A percentile compares a stretch with the other conserved stretches of the same genome.
Evolutionary conservation across 768 basidiomycete species (phyloP).

Genomic region (Tylopilus rubrobrunneus): DNA sequence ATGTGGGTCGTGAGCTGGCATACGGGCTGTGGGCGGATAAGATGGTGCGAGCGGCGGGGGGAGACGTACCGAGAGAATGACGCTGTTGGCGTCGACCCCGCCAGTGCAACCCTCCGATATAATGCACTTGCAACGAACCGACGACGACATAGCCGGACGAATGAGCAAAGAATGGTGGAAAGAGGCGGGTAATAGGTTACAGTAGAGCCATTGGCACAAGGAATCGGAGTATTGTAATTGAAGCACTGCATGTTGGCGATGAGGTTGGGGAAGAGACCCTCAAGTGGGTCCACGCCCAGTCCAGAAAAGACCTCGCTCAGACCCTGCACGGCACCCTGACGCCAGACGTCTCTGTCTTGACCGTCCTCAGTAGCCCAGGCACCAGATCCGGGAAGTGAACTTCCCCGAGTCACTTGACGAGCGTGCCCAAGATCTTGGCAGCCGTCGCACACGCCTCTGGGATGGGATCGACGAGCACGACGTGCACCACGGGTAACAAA

Average conservation of each 20-base stretch:
- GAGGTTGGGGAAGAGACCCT: conserved; percentile 91
- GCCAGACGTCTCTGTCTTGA: conserved; percentile 90
- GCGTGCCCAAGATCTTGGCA: conserved; percentile 90
- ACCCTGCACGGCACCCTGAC: conserved; percentile 97
- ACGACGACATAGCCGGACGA: too few relatives aligned
- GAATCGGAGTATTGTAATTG: too few relatives aligned
- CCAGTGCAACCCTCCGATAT: too few relatives aligned
- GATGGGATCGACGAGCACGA: conserved; percentile 93
- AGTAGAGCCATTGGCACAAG: too few relatives aligned
- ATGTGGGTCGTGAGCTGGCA: too few relatives aligned
- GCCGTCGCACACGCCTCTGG: conserved; percentile 97
- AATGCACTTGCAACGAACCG: too few relatives aligned
- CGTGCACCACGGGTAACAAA: conserved; percentile 86
- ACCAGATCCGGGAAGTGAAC: conserved; percentile 94
- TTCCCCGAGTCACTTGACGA: conserved; percentile 97
- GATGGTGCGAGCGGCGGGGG: too few relatives aligned
- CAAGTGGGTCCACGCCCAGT: conserved; percentile 95
- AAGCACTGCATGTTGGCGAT: conserved; percentile 77
- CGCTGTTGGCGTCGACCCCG: too few relatives aligned
- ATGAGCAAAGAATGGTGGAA: too few relatives aligned
- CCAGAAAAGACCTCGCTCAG: conserved; percentile 93
- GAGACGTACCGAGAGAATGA: too few relatives aligned
- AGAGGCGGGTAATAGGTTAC: too few relatives aligned
- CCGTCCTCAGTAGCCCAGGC: conserved; percentile 75
- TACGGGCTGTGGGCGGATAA: too few relatives aligned